Percentiles rank a stretch among this genome's conserved stretches.
Evolutionary conservation across 1,139 yeast species (phyloP).

Genomic region (Candida sp.): DNA sequence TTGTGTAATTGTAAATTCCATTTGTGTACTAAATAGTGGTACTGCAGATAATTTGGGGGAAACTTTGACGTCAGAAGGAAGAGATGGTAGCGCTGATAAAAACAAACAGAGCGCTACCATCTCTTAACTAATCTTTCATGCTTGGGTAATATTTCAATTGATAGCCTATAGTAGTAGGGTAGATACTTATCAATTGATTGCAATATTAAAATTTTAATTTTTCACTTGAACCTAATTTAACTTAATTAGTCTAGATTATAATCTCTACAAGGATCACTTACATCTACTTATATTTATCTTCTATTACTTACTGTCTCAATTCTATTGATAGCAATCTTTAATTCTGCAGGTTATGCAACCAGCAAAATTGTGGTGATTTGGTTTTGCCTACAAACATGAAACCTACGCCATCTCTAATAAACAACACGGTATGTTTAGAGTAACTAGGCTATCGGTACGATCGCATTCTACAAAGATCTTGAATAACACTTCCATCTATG

Average conservation of each 20-base stretch:
- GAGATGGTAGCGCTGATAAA: too few relatives aligned
- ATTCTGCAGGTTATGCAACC: background rate
- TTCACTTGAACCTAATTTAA: too few relatives aligned
- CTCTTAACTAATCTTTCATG: too few relatives aligned
- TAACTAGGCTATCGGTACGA: conserved; percentile 1
- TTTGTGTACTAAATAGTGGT: background rate
- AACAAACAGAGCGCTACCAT: too few relatives aligned
- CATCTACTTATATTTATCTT: too few relatives aligned
- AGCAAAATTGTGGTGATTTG: background rate
- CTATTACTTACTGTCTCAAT: too few relatives aligned
- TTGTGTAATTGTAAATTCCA: background rate
- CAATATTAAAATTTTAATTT: too few relatives aligned
- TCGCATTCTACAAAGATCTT: conserved; percentile 4
- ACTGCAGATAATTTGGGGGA: conserved; percentile 1
- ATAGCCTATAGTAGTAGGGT: too few relatives aligned
- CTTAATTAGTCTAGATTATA: too few relatives aligned
- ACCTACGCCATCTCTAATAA: background rate
- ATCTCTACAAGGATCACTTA: too few relatives aligned
- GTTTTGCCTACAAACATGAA: background rate
- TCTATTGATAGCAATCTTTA: background rate
- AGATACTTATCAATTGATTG: too few relatives aligned
- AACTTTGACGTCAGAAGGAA: background rate
- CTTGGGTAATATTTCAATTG: too few relatives aligned
- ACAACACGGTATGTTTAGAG: background rate
- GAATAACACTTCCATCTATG: conserved; percentile 33